Conservation (phyloP, 345 rosid genomes). For the Linum trigynum region DNA sequence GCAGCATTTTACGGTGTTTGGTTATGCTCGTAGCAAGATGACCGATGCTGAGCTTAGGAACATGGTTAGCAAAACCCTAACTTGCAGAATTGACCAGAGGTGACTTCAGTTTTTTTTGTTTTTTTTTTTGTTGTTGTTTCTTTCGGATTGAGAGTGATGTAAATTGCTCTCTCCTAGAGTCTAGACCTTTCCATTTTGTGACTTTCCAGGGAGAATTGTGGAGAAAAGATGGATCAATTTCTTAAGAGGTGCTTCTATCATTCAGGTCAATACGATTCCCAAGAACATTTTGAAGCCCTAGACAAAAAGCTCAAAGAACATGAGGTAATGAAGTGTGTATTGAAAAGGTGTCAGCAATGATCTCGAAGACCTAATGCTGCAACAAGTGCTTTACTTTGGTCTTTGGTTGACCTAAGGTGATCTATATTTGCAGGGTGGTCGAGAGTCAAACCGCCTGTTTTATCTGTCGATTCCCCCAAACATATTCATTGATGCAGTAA, state of each 20-base stretch:
- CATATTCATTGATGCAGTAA: conserved; percentile 87
- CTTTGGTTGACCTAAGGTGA: conserved; percentile 40
- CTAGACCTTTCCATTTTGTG: conserved; percentile 15
- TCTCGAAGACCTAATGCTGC: not conserved
- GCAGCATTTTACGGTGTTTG: conserved; percentile 85
- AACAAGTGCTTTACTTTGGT: conserved; percentile 30
- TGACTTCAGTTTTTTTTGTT: conserved; percentile 17
- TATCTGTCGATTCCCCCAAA: conserved; percentile 93
- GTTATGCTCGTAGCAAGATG: conserved; percentile 98
- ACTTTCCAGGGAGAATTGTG: conserved; percentile 70
- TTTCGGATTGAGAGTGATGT: conserved; percentile 2
- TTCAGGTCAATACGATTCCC: conserved; percentile 92
- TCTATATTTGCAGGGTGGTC: conserved; percentile 46
- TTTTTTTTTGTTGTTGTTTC: no score
- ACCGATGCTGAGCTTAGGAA: conserved; percentile 78
- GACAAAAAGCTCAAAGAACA: conserved; percentile 76
- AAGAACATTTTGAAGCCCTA: conserved; percentile 58
- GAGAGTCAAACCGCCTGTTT: conserved; percentile 82
- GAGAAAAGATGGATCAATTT: conserved; percentile 89
- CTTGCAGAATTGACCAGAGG: conserved; percentile 98
- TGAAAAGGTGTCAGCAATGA: no score
- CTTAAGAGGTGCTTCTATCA: conserved; percentile 93
- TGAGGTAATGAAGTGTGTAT: conserved; percentile 45
- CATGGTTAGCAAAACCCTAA: conserved; percentile 94
- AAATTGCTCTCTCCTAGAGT: not conserved